Percentiles rank a stretch among this genome's conserved stretches.
These are phyloP conservation scores for Amanita thiersii DNA, from an alignment of 768 basidiomycete species.

Conservation along the genomic window DNA sequence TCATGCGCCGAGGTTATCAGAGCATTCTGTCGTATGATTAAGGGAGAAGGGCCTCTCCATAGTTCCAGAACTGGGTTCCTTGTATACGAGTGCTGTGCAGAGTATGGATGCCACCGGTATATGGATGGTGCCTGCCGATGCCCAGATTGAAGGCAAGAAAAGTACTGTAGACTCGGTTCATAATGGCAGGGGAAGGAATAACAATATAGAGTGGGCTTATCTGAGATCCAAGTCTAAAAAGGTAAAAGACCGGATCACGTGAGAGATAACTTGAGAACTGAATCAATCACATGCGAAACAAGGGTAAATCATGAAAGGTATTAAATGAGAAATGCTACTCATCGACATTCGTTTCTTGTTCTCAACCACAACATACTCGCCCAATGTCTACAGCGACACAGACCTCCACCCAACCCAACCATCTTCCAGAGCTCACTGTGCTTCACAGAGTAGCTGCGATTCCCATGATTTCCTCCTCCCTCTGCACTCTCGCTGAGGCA, in stretches of 20 bases:
- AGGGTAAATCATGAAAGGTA: neutral
- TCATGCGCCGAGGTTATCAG: no score
- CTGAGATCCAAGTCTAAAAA: neutral
- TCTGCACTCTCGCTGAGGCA: constrained; percentile 51
- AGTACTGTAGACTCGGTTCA: no score
- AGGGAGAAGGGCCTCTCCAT: no score
- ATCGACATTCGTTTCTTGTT: neutral
- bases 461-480: constrained; percentile 59
- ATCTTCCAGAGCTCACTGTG: constrained; percentile 48
- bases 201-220: neutral
- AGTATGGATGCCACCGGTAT: no score
- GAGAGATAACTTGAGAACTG: neutral
- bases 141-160: no score
- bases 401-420: constrained; percentile 10
- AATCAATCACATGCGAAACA: constrained; percentile 11
- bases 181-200: neutral
- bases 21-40: no score
- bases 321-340: constrained; percentile 3
- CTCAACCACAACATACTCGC: neutral
- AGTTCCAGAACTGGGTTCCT: no score
- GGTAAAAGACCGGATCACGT: constrained; percentile 6
- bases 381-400: constrained; percentile 14
- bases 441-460: constrained; percentile 62
- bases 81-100: no score
- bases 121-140: no score